Base-by-base conservation (phyloP, 23 red algal genomes). In the Gracilaria domingensis region DNA sequence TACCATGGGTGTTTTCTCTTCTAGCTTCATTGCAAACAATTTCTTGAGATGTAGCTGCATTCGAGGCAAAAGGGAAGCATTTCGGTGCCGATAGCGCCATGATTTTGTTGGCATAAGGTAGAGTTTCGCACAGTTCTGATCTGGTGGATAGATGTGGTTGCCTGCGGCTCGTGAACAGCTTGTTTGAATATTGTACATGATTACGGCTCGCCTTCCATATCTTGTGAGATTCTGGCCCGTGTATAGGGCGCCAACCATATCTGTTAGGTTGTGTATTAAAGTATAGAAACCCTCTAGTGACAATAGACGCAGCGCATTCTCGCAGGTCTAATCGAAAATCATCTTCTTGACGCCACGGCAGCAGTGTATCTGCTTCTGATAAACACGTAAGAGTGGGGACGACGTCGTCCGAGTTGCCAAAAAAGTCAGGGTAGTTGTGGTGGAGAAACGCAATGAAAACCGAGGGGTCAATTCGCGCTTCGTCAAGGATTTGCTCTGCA, bases 301-400 rank as follows among this genome's bases (percentile, higher is more conserved):
- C 89, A 71, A 92, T 50, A 39, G 89, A 92, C 36, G 89, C 89
- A 58, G 89, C 89, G 39, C 89, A 92, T 59, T 92, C 89, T 32
- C 89, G 26, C 42, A 92, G 64, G n/a, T 75, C 49, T 38, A 65
- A 33, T 54, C 89, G 33, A 12, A 64, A 56, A 42, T 69, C 56
- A 56, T 84, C 78, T 70, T 92, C 89, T 50, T 83, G 80, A 56
- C 59, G 59, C 89, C 89, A 92, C 36, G 59, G 79, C 14, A 92
- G 89, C 26, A 92, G 48, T 14, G 67, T 69, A 74, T 92, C 89
- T n/a, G 89, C 78, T 58, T 92, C 78, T 13, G 77, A 92, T 26
- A 92, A 39, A 45, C 56, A 84, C 20, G 32, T 59, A 25, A 92
- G 69, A 2, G 89, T 64, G 0, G 60, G 51, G 0, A 83, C 78